These are phyloP conservation scores for Pleurotus salmoneostramineus DNA, from an alignment of 768 basidiomycete genomes.

Conservation along the genomic window DNA sequence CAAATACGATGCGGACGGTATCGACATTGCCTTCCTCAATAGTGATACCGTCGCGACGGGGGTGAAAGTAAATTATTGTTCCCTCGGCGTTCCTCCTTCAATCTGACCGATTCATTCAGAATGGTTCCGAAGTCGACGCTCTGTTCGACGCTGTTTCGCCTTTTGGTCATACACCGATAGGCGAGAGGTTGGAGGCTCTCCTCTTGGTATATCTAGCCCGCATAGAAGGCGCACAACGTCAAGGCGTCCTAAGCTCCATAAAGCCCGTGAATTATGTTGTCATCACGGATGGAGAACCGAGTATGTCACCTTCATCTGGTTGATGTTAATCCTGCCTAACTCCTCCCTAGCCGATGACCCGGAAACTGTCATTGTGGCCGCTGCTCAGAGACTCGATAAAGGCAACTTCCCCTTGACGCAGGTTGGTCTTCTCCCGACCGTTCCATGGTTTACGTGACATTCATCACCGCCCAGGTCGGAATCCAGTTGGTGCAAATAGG, in stretches of 20 bases:
- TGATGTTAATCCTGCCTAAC: background rate
- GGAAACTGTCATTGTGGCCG: constrained; percentile 38
- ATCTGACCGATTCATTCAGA: constrained; percentile 22
- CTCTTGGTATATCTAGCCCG: constrained; percentile 21
- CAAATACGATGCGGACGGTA: constrained; percentile 51
- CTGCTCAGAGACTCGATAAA: constrained; percentile 47
- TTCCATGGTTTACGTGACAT: background rate
- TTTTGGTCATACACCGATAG: constrained; percentile 41
- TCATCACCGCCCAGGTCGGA: constrained; percentile 39
- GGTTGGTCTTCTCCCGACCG: constrained; percentile 22
- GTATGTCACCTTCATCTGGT: constrained; percentile 30
- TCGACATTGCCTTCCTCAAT: constrained; percentile 64
- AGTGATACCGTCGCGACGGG: constrained; percentile 23
- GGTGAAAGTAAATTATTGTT: constrained; percentile 28
- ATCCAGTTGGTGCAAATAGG: constrained; percentile 77
- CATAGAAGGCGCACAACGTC: constrained; percentile 23
- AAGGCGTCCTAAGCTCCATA: constrained; percentile 24
- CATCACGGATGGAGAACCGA: constrained; percentile 59
- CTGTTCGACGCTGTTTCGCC: constrained; percentile 45
- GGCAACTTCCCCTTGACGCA: constrained; percentile 49
- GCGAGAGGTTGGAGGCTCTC: constrained; percentile 26
- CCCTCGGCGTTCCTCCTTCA: too few relatives aligned
- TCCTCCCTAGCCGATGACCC: constrained; percentile 45
- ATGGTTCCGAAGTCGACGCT: constrained; percentile 25
- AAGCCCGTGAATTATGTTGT: constrained; percentile 59